Percentiles rank a stretch among this genome's conserved stretches.
phyloP scores from a whole-genome alignment of 2,329 filamentous ascomycete genomes.

The Samsoniella hepiali region DNA sequence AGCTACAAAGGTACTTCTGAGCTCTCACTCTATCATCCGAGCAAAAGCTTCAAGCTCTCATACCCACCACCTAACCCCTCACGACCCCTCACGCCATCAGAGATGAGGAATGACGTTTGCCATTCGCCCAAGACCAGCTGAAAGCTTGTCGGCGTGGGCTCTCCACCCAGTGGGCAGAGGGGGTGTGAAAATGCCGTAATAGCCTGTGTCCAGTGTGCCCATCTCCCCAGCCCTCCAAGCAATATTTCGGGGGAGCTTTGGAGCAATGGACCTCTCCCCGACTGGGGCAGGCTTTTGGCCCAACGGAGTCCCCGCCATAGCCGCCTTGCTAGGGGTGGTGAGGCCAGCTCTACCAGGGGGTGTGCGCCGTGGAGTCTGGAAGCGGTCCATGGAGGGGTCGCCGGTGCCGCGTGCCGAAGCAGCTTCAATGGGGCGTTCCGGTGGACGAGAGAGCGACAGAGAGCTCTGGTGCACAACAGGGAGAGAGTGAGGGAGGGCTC shows the following conservation, averaged over 20 bases:
- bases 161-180: not conserved
- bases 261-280: not conserved
- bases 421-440: too few relatives aligned
- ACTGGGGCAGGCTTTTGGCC: not conserved
- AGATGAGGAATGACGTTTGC: slow-evolving; percentile 15
- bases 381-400: too few relatives aligned
- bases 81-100: slow-evolving; percentile 16
- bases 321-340: too few relatives aligned
- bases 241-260: not conserved
- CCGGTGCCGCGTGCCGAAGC: too few relatives aligned
- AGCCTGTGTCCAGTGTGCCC: not conserved
- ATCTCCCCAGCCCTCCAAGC: not conserved
- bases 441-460: too few relatives aligned
- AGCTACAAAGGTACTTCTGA: slow-evolving; percentile 16
- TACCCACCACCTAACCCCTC: not conserved
- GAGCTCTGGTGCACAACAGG: too few relatives aligned
- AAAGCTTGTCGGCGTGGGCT: slow-evolving; percentile 3
- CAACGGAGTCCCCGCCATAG: too few relatives aligned
- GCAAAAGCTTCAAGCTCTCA: not conserved
- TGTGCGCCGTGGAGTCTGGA: too few relatives aligned
- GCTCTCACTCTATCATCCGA: not conserved
- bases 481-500: too few relatives aligned
- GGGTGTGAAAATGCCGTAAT: slow-evolving; percentile 10
- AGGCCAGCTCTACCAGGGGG: not conserved
- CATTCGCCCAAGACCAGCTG: slow-evolving; percentile 8